phyloP scores from a whole-genome alignment of 306 rosid genomes.

The Prunus davidiana region DNA sequence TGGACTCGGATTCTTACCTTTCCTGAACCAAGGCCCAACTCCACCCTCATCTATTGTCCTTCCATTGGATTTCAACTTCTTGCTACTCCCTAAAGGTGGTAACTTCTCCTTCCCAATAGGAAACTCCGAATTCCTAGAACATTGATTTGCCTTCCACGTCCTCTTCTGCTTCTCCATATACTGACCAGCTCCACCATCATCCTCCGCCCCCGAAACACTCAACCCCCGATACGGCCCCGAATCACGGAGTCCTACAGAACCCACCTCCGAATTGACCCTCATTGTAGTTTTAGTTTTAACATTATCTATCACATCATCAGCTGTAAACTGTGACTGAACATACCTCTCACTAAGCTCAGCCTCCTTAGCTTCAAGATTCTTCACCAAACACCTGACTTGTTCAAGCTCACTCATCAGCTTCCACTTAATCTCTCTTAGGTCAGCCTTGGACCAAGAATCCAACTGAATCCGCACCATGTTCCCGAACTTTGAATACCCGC shows the following conservation, averaged over 20 bases:
- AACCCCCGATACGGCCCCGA: conserved; percentile 29
- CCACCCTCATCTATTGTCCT: conserved; percentile 18
- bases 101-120: conserved; percentile 42
- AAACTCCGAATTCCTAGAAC: conserved; percentile 29
- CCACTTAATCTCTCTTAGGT: conserved; percentile 39
- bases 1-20: conserved; percentile 41
- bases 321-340: conserved; percentile 37
- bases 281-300: conserved; percentile 30
- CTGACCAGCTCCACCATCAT: conserved; percentile 39
- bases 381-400: conserved; percentile 60
- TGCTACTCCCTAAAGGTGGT: conserved; percentile 47
- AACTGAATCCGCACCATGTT: conserved; percentile 40
- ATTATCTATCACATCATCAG: conserved; percentile 31
- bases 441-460: conserved; percentile 30
- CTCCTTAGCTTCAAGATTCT: conserved; percentile 66
- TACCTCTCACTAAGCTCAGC: conserved; percentile 34
- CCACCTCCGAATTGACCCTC: conserved; percentile 25
- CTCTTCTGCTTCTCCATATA: conserved; percentile 54
- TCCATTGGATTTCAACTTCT: conserved; percentile 43
- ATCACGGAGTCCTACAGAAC: conserved; percentile 21
- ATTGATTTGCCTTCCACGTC: conserved; percentile 47
- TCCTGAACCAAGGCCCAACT: conserved; percentile 38
- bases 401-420: conserved; percentile 71
- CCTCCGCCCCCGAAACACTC: conserved; percentile 38
- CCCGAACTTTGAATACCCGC: conserved; percentile 29